Evolutionary conservation across 2,329 filamentous ascomycete species (phyloP), one percentile per base, ranked within the genome.

Genomic region (Biscogniauxia marginata): DNA sequence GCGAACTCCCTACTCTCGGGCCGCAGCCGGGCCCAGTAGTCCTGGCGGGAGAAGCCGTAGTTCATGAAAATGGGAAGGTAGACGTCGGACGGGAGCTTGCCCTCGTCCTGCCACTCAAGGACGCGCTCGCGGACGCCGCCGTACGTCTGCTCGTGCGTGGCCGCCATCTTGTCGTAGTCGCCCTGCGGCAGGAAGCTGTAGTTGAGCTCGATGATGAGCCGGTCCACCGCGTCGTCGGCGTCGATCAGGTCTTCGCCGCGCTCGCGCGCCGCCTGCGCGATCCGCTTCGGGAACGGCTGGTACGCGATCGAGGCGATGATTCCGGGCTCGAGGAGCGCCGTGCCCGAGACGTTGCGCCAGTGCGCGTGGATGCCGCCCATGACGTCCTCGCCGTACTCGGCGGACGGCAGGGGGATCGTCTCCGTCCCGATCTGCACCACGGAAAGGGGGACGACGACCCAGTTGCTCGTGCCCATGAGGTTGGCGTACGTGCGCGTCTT

Each of bases 401-500:
- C 65, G 0, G 67, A 64, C 0, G 73, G 72, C 34, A 74, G 58
- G 0, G 73, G 70, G 7, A 74, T 66, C 1, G 72, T 75, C 64
- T 74, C 73, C 7, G 71, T 75, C 19, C 68, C 70, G 34, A 74
- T 73, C 45, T 65, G 63, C 19, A 73, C 70, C 16, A 71, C 66
- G 20, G 70, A 70, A 1, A 65, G 69, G 22, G 69, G 62, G n/a
- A 73, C 63, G 7, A 73, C 62, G 16, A 73, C 69, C 63, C 67
- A 70, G 56, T 83, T 77, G 62, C 79, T 81, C 20, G 65, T 65
- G 7, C 65, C 70, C 64, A 81, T 75, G 7, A 84, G 68, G 34
- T 77, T 73, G 30, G 75, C 72, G 60, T 82, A 83, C 1, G 71
- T 76, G 57, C 75, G 79, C 1, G 74, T 74, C 59, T 76, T 76